Evolutionary conservation across 352 stramenopile species (phyloP).

Genomic region (Elongisporangium senticosum): DNA sequence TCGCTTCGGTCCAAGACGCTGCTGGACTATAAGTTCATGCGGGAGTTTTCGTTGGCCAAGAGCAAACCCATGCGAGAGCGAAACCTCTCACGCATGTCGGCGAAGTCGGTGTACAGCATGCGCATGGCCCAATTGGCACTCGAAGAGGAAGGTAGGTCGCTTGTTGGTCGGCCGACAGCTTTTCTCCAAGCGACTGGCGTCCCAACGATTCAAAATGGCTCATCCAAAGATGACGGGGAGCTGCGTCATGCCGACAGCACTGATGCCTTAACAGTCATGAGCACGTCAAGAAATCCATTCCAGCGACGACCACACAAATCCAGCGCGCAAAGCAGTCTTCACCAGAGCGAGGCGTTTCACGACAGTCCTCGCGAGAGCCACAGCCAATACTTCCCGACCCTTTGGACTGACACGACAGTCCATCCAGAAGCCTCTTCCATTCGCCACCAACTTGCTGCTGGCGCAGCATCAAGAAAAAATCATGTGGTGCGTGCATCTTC

Average conservation of each 20-base stretch:
- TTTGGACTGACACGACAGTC: neutral
- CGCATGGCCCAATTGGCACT: slow-evolving; percentile 36
- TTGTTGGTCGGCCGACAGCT: neutral
- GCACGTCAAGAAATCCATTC: neutral
- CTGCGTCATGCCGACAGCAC: neutral
- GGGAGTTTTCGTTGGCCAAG: slow-evolving; percentile 39
- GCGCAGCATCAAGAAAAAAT: neutral
- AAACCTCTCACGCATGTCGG: slow-evolving; percentile 32
- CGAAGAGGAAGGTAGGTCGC: slow-evolving; percentile 13
- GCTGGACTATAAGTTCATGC: slow-evolving; percentile 47
- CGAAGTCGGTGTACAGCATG: slow-evolving; percentile 37
- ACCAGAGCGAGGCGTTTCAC: neutral
- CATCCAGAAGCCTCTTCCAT: neutral
- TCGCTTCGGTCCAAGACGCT: slow-evolving; percentile 31
- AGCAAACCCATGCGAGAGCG: slow-evolving; percentile 28
- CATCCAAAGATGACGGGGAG: neutral
- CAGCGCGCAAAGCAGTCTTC: neutral
- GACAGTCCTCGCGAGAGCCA: neutral
- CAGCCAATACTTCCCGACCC: neutral
- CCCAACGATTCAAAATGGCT: neutral
- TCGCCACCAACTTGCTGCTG: neutral
- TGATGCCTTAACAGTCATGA: neutral
- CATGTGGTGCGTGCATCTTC: neutral
- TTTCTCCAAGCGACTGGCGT: neutral
- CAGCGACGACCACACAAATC: neutral